Evolutionary conservation across 805 yeast genomes (phyloP).

Genomic region (Ogataea dorogensis): DNA sequence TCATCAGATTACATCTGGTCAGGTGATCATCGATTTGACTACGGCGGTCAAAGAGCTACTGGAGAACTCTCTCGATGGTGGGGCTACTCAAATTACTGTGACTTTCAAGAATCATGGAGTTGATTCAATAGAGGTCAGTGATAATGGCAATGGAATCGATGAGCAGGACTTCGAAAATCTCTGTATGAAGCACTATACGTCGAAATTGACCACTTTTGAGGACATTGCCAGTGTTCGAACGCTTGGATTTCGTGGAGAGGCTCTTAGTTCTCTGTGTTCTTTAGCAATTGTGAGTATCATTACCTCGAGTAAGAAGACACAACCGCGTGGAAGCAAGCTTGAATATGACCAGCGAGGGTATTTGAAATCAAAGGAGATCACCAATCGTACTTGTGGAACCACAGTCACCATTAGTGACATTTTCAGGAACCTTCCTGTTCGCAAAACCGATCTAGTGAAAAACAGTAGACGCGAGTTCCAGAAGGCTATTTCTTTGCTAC

Average conservation of each 20-base stretch:
- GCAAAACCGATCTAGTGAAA: conserved; percentile 69
- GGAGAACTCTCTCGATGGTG: conserved; percentile 85
- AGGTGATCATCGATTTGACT: conserved; percentile 77
- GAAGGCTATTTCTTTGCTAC: conserved; percentile 62
- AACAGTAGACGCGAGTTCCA: conserved; percentile 69
- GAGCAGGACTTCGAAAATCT: conserved; percentile 49
- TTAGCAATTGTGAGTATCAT: conserved; percentile 46
- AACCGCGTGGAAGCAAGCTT: conserved; percentile 59
- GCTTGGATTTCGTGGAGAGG: conserved; percentile 81
- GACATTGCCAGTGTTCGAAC: conserved; percentile 52
- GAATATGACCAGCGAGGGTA: conserved; percentile 56
- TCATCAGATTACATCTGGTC: conserved; percentile 84
- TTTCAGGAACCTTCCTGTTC: conserved; percentile 75
- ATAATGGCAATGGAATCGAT: conserved; percentile 66
- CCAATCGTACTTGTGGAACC: conserved; percentile 70
- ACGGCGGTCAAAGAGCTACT: conserved; percentile 82
- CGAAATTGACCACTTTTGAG: conserved; percentile 57
- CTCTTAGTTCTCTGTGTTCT: conserved; percentile 67
- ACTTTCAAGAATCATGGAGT: conserved; percentile 69
- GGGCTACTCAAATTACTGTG: conserved; percentile 65
- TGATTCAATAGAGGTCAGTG: conserved; percentile 64
- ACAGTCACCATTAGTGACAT: conserved; percentile 54
- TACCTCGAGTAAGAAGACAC: conserved; percentile 46
- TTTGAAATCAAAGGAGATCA: conserved; percentile 35
- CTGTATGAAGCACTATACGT: conserved; percentile 65